phyloP scores from a whole-genome alignment of 176 grass and related monocot genomes.

The Alloteropsis semialata region DNA sequence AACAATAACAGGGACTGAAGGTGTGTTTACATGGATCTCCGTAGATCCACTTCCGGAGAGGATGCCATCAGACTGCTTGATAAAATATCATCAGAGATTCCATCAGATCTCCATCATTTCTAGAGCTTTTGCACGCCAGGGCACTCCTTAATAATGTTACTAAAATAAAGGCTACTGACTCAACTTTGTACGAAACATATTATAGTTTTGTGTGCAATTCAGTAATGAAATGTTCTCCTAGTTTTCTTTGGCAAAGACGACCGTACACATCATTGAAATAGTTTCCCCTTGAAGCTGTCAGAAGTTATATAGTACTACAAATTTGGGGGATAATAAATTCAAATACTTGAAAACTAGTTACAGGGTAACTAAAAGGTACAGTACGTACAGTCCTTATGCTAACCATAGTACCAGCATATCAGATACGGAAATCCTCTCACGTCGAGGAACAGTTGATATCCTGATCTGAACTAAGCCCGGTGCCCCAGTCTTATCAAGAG shows the following conservation, averaged over 20 bases:
- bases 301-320: background rate
- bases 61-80: background rate
- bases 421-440: background rate
- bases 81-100: background rate
- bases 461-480: background rate
- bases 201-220: background rate
- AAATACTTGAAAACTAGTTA: background rate
- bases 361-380: background rate
- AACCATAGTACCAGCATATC: background rate
- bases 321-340: background rate
- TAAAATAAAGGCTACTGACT: background rate
- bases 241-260: background rate
- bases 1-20: background rate
- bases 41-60: background rate
- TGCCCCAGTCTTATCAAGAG: background rate
- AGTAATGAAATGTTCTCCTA: background rate
- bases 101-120: conserved; percentile 40
- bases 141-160: conserved; percentile 1
- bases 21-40: background rate
- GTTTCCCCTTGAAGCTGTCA: background rate
- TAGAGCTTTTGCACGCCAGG: conserved; percentile 29
- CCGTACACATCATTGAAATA: background rate
- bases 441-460: background rate
- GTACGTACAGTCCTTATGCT: background rate
- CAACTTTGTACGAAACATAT: background rate